Evolutionary conservation across 2,329 filamentous ascomycete genomes (phyloP), one percentile per base, ranked within the genome.

Genomic region (Metarhizium humberi): DNA sequence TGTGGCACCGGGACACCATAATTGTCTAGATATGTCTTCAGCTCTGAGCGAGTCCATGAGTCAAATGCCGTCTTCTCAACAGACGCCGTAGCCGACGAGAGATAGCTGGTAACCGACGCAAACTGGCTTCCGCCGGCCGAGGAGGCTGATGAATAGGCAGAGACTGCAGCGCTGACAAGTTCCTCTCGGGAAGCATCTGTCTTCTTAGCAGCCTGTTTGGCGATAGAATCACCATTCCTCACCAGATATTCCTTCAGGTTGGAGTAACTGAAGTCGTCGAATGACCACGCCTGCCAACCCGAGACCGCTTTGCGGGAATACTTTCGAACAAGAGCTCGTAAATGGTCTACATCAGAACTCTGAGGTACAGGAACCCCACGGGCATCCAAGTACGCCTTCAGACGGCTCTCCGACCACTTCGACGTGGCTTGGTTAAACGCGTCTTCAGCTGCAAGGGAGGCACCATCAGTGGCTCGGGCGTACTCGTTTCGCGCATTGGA

Each of bases 21-120:
- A 58, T 83, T 87, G 66, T 92, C 88, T 6, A 92, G 80, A 65
- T 92, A 92, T 1, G 81, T 74, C 76, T 92, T 92, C 58, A 94
- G 75, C 30, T 92, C 87, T 49, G 79, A 80, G 63, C 83, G 79
- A 55, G 78, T 87, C 88, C 88, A 92, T 1, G 81, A 81, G 53
- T 90, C 83, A 60, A 92, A 92, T 1, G 80, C 75, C 29, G 71
- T 76, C 50, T 82, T 75, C 74, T 89, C 90, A 50, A 78, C 86
- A 10, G 79, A 67, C 55, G 79, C 79, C 4, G 88, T 89, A 32
- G 83, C 82, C 57, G 82, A 74, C 10, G 85, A 73, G 3, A 92
- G 75, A 63, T 88, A 88, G 54, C 80, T 87, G 8, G 87, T 92
- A 10, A 83, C 83, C 3, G 86, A 86, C 16, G 87, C 87, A 61